Evolutionary conservation across 805 yeast genomes (phyloP), one percentile per base, ranked within the genome.

Genomic region (Zygosaccharomyces rouxii): DNA sequence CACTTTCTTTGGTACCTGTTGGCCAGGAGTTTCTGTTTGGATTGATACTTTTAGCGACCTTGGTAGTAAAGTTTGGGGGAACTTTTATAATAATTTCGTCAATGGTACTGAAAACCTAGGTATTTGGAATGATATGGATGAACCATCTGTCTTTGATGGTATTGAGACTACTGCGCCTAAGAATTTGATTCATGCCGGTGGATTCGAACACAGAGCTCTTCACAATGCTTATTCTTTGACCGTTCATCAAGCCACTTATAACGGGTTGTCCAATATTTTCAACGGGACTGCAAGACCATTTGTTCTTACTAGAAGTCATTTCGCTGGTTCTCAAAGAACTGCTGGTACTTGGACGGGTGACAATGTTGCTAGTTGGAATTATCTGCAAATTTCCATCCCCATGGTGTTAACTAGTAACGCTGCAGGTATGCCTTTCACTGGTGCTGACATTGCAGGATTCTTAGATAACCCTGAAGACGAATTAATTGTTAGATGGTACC

Each of bases 281-380:
- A 61, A 69, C 16, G 64, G 59, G 31, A 58, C 68, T 39, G 75
- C 80, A 47, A 77, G 99, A 51, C 99, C 99, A 7, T 94, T 94
- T 59, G 70, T 92, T 13, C 73, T 94, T 41, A 89, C 99, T 0
- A 74, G 99, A 53, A 76, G 97, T 0, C 92, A 79, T 65, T 94
- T 76, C 63, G 78, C 97, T 0, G 99, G 99, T 0, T 87, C 97
- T 2, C 98, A 94, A 68, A 76, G 90, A 57, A 75, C 94, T 0
- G 83, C 94, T 0, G 96, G 98, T 0, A 84, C 86, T 80, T 94
- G 99, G 99, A 89, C 97, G 0, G 99, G 99, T 38, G 99, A 94
- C 66, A 94, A 92, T 66, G 84, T 80, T 77, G 88, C 97, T 2
- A 84, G 77, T 55, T 94, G 99, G 99, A 94, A 84, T 53, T 86